Evolutionary conservation across 345 rosid species (phyloP), one percentile per base, ranked within the genome.

Genomic region (Heritiera littoralis): DNA sequence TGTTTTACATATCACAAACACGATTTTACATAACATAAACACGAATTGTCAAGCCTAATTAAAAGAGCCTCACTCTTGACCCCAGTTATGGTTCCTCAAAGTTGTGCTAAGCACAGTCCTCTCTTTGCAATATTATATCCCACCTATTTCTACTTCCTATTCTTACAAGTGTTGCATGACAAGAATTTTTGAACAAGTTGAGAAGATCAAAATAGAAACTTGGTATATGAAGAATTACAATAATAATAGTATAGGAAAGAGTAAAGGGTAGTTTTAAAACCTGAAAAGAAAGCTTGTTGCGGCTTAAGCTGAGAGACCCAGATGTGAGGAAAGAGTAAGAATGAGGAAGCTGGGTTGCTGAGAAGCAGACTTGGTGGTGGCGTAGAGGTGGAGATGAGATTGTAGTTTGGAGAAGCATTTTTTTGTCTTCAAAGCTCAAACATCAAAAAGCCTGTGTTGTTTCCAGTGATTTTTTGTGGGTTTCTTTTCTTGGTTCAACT

Each of bases 391-490:
- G 80, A 72, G 86, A 60, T 40, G 84, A 75, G 73, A 66, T 82
- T 67, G 84, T n/a, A 32, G 90, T 86, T 17, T 90, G 95, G 13
- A 87, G 87, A 77, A 89, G 81, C 95, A 90, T 91, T 54, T 23
- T 59, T 9, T 18, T 1, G 35, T 63, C 79, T 67, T 76, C 67
- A 66, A 61, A 59, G 40, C 35, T 32, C 12, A 66, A 78, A 68
- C 73, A 83, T 76, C 30, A 66, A 79, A 73, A 12, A 30, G 5
- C 23, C 10, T 46, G 80, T 56, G 38, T 46, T 9, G 54, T 4
- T 20, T 35, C 11, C 8, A 7, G 9, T 40, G 23, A n/a, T 41
- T 20, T 9, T 18, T 20, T 41, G 35, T n/a, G 28, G 10, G 28
- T 9, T 23, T 59, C 2, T 9, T 23, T 59, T 9, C 9, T 8